These are phyloP conservation scores for Pseudocercospora crystallina DNA, from an alignment of 2,329 filamentous ascomycete genomes.

Conservation along the genomic window DNA sequence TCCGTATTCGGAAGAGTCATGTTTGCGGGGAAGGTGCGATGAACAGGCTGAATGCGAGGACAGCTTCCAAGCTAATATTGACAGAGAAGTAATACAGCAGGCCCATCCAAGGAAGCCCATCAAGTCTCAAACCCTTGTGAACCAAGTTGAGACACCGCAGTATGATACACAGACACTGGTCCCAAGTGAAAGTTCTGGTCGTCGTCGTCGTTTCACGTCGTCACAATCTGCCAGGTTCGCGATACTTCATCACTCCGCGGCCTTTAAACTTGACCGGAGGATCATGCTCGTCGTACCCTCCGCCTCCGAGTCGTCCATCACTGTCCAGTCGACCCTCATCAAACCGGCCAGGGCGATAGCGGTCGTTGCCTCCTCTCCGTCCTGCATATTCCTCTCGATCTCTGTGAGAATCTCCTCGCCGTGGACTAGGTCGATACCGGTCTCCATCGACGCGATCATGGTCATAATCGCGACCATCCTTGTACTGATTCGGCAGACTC, in stretches of 20 bases:
- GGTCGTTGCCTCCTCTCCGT: constrained; percentile 21
- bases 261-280: constrained; percentile 42
- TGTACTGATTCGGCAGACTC: constrained; percentile 40
- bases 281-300: constrained; percentile 28
- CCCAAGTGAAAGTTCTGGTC: no score
- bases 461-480: constrained; percentile 17
- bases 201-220: not conserved
- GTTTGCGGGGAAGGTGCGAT: constrained; percentile 1
- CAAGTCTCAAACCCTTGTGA: no score
- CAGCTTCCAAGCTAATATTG: no score
- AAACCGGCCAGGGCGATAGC: constrained; percentile 26
- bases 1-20: not conserved
- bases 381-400: constrained; percentile 10
- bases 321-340: constrained; percentile 40
- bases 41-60: not conserved
- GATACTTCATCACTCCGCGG: constrained; percentile 41
- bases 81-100: no score
- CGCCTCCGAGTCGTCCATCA: constrained; percentile 19
- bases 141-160: no score
- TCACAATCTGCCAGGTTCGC: constrained; percentile 30
- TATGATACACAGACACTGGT: no score
- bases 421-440: constrained; percentile 32
- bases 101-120: no score
- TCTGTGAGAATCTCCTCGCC: constrained; percentile 26
- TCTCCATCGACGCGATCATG: constrained; percentile 20